Conservation (phyloP, 2,329 filamentous ascomycete species). For the Fragosphaeria purpurea region DNA sequence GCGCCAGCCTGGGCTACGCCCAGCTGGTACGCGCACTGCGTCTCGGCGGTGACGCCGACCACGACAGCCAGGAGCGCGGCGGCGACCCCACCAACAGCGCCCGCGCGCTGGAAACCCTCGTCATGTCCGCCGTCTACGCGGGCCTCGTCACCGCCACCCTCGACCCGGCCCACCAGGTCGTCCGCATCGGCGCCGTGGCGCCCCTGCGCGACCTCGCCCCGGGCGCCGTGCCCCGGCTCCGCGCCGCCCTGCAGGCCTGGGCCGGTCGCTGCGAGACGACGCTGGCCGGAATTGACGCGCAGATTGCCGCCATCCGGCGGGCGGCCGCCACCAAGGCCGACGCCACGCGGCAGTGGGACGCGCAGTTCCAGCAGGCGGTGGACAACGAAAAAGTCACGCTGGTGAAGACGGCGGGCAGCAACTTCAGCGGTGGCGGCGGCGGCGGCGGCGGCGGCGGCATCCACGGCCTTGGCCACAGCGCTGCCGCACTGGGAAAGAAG, state of each 20-base stretch:
- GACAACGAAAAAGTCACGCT: constrained; percentile 29
- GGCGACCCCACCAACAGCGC: constrained; percentile 28
- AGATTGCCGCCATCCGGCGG: constrained; percentile 57
- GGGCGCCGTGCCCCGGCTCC: constrained; percentile 57
- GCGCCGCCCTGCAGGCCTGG: constrained; percentile 63
- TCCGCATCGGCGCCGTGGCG: constrained; percentile 70
- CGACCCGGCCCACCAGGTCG: constrained; percentile 63
- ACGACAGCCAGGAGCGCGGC: no score
- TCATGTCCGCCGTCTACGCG: constrained; percentile 80
- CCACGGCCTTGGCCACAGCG: constrained; percentile 13
- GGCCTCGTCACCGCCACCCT: constrained; percentile 74
- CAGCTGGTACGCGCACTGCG: constrained; percentile 57
- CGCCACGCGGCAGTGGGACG: constrained; percentile 37
- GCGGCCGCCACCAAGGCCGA: constrained; percentile 44
- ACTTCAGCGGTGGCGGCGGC: constrained; percentile 11
- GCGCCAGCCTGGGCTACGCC: constrained; percentile 60
- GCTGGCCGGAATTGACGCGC: constrained; percentile 62
- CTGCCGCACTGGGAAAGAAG: constrained; percentile 11
- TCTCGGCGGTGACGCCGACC: constrained; percentile 29
- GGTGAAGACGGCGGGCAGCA: constrained; percentile 5
- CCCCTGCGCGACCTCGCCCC: constrained; percentile 80
- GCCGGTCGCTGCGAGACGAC: constrained; percentile 65
- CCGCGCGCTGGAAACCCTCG: constrained; percentile 70
- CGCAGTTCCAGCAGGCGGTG: constrained; percentile 38
- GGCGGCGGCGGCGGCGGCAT: constrained; percentile 8